Evolutionary conservation across 2,329 filamentous ascomycete genomes (phyloP).

Genomic region (Allantophomopsis lycopodina): DNA sequence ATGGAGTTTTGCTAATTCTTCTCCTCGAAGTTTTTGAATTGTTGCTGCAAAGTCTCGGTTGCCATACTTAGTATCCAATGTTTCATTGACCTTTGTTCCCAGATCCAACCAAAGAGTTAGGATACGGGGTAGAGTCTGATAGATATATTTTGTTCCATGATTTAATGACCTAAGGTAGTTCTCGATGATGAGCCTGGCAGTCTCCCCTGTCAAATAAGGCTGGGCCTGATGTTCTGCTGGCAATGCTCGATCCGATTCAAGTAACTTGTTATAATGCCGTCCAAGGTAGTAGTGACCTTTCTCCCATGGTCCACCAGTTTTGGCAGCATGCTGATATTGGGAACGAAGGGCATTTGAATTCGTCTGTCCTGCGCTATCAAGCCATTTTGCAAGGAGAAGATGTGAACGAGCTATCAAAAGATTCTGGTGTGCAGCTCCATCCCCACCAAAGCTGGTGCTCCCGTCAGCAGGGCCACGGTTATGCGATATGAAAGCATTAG

Average conservation of each 20-base stretch:
- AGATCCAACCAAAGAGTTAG: constrained; percentile 92
- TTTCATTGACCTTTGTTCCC: constrained; percentile 58
- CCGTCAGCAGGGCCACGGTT: constrained; percentile 10
- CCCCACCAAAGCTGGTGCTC: constrained; percentile 8
- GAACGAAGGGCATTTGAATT: constrained; percentile 66
- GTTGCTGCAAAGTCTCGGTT: constrained; percentile 33
- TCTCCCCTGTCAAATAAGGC: constrained; percentile 66
- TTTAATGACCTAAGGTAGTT: constrained; percentile 81
- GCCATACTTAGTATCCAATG: constrained; percentile 29
- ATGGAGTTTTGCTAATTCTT: constrained; percentile 57
- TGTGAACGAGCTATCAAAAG: constrained; percentile 65
- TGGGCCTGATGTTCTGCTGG: constrained; percentile 66
- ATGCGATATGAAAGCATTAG: constrained; percentile 53
- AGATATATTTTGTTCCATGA: constrained; percentile 88
- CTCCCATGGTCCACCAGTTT: constrained; percentile 64
- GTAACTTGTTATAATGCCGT: constrained; percentile 90
- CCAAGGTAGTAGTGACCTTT: constrained; percentile 96
- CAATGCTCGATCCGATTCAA: constrained; percentile 76
- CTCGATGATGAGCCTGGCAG: constrained; percentile 79
- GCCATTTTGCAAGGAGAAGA: constrained; percentile 88
- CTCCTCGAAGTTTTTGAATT: constrained; percentile 42
- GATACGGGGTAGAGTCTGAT: constrained; percentile 83
- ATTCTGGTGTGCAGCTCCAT: constrained; percentile 30
- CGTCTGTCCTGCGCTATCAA: constrained; percentile 88
- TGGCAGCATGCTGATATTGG: constrained; percentile 75